Conservation (phyloP, 2,329 filamentous ascomycete genomes). For the Fusarium sp. region DNA sequence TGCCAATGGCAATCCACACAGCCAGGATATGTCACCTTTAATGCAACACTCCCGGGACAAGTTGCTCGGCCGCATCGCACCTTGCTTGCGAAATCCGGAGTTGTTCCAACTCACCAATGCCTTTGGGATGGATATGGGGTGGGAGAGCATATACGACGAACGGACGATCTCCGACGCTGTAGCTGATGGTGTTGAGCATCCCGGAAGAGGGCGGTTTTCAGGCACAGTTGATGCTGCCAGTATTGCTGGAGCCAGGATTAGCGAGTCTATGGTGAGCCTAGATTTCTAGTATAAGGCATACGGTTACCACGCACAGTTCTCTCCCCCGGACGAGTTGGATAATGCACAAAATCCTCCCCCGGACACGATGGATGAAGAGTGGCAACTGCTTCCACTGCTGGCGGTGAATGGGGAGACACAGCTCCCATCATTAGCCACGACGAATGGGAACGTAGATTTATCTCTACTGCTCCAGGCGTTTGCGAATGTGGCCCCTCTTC, state of each 20-base stretch:
- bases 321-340: neutral
- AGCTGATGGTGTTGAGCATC: conserved; percentile 50
- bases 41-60: conserved; percentile 54
- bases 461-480: too few species aligned
- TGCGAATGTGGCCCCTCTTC: too few species aligned
- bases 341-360: neutral
- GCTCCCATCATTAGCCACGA: too few species aligned
- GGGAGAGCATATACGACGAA: conserved; percentile 50
- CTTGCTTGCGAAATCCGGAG: conserved; percentile 47
- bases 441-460: too few species aligned
- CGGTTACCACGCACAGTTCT: neutral
- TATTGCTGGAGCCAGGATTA: neutral
- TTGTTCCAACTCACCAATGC: conserved; percentile 42
- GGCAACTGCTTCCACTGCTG: too few species aligned
- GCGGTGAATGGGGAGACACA: too few species aligned
- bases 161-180: conserved; percentile 48
- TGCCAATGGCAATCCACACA: conserved; percentile 37
- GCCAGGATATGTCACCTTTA: conserved; percentile 37
- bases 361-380: neutral
- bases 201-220: conserved; percentile 55
- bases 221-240: conserved; percentile 46
- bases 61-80: conserved; percentile 51
- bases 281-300: conserved; percentile 6
- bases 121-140: conserved; percentile 53
- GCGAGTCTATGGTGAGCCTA: neutral